phyloP scores from a whole-genome alignment of 495 filamentous ascomycete species.

The Hyaloscypha finlandica region DNA sequence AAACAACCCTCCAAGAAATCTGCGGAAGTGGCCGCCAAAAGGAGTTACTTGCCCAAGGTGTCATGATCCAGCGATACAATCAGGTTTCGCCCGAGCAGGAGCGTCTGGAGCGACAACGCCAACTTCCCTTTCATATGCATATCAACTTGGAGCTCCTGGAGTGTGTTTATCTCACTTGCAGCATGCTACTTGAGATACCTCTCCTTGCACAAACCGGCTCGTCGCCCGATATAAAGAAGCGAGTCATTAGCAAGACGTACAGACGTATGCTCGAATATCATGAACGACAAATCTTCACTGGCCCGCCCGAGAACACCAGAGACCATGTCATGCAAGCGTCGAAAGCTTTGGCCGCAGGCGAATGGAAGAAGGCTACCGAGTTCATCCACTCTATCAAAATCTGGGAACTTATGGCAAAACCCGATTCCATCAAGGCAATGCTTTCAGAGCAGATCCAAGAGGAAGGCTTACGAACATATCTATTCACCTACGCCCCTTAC shows the following conservation, averaged over 20 bases:
- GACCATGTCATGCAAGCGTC: slow-evolving; percentile 99
- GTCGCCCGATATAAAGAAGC: slow-evolving; percentile 94
- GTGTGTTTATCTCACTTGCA: slow-evolving; percentile 97
- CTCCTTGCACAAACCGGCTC: slow-evolving; percentile 95
- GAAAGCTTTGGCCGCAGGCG: slow-evolving; percentile 91
- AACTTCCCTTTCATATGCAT: slow-evolving; percentile 99
- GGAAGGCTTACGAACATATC: slow-evolving; percentile 95
- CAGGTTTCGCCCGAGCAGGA: slow-evolving; percentile 97
- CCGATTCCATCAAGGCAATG: slow-evolving; percentile 93
- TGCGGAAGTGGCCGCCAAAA: slow-evolving; percentile 97
- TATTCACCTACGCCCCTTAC: slow-evolving; percentile 99
- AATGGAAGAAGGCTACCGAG: slow-evolving; percentile 94
- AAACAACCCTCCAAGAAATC: slow-evolving; percentile 95
- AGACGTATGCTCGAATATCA: slow-evolving; percentile 99
- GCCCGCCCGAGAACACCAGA: slow-evolving; percentile 95
- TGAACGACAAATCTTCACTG: slow-evolving; percentile 98
- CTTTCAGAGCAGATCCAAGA: slow-evolving; percentile 97
- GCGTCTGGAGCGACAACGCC: slow-evolving; percentile 90
- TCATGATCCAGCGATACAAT: slow-evolving; percentile 94
- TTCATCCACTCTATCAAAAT: slow-evolving; percentile 98
- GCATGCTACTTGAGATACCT: slow-evolving; percentile 98
- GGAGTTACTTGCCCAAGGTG: slow-evolving; percentile 94
- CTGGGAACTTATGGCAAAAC: slow-evolving; percentile 93
- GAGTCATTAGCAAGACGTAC: slow-evolving; percentile 99
- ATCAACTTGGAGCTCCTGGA: slow-evolving; percentile 98